Evolutionary conservation across 768 basidiomycete genomes (phyloP).

Genomic region (Lentinula edodes): DNA sequence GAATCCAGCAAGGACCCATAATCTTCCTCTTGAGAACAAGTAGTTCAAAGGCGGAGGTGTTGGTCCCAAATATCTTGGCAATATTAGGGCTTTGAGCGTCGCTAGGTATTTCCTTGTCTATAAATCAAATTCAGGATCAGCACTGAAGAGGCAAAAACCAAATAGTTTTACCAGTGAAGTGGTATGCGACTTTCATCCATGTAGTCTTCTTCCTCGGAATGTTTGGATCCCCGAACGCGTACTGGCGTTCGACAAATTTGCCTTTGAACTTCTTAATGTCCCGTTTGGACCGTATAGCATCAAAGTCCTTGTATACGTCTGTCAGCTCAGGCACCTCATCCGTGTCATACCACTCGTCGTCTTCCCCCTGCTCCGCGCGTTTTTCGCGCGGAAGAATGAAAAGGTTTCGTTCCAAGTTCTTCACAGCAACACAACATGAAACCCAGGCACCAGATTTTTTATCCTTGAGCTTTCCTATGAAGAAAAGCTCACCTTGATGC

Average conservation of each 20-base stretch:
- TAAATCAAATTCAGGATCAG: not conserved
- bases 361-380: slow-evolving; percentile 51
- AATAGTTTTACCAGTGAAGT: slow-evolving; percentile 64
- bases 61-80: slow-evolving; percentile 83
- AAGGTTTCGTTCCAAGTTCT: slow-evolving; percentile 84
- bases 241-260: slow-evolving; percentile 84
- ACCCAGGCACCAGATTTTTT: slow-evolving; percentile 63
- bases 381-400: slow-evolving; percentile 79
- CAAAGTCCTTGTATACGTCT: slow-evolving; percentile 82
- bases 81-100: slow-evolving; percentile 80
- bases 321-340: slow-evolving; percentile 64
- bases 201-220: slow-evolving; percentile 74
- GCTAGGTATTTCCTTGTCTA: slow-evolving; percentile 71
- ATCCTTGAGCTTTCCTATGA: slow-evolving; percentile 89
- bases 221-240: slow-evolving; percentile 85
- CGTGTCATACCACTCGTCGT: slow-evolving; percentile 61
- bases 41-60: slow-evolving; percentile 87
- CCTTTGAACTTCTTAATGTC: slow-evolving; percentile 76
- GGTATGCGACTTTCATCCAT: slow-evolving; percentile 94
- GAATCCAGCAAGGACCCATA: slow-evolving; percentile 98
- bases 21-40: slow-evolving; percentile 94
- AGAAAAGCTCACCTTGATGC: slow-evolving; percentile 75
- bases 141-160: not conserved
- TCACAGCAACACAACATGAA: slow-evolving; percentile 83
- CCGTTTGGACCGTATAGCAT: slow-evolving; percentile 64